Evolutionary conservation across 495 filamentous ascomycete species (phyloP), one percentile per base, ranked within the genome.

Genomic region (Cairneyella variabilis): DNA sequence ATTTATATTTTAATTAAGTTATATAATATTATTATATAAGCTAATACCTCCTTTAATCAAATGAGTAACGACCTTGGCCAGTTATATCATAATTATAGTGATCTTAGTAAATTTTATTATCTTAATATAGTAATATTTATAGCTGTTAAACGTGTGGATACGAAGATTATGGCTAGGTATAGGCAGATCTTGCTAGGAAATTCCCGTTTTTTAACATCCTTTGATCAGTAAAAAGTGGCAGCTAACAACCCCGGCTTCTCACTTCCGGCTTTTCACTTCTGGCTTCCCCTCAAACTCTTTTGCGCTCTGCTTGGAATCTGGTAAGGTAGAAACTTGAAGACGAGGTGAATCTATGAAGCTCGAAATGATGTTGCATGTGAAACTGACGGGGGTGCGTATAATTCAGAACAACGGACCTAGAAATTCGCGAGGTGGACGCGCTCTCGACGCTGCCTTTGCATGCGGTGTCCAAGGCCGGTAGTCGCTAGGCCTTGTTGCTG

Each of bases 11-110:
- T n/a, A n/a, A n/a, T n/a, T n/a, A n/a, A n/a, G n/a, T n/a, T n/a
- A n/a, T n/a, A n/a, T n/a, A n/a, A n/a, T n/a, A n/a, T n/a, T n/a
- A n/a, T n/a, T n/a, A n/a, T n/a, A n/a, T n/a, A n/a, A n/a, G n/a
- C n/a, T n/a, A n/a, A n/a, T n/a, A n/a, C n/a, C n/a, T n/a, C n/a
- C n/a, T n/a, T n/a, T n/a, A n/a, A n/a, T n/a, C n/a, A n/a, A n/a
- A n/a, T n/a, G n/a, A n/a, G n/a, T n/a, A n/a, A n/a, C n/a, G n/a
- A n/a, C n/a, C n/a, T n/a, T n/a, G n/a, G n/a, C n/a, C n/a, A n/a
- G n/a, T n/a, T n/a, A n/a, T n/a, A n/a, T 67, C 20, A 21, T 44
- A 21, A 21, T 44, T 44, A 44, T n/a, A 44, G 41, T 44, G 25
- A 44, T 44, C 41, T 21, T 23, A 21, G 41, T 44, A 44, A 44